Evolutionary conservation across 1,284 basidiomycete genomes (phyloP).

Genomic region (Apiotrichum porosum): DNA sequence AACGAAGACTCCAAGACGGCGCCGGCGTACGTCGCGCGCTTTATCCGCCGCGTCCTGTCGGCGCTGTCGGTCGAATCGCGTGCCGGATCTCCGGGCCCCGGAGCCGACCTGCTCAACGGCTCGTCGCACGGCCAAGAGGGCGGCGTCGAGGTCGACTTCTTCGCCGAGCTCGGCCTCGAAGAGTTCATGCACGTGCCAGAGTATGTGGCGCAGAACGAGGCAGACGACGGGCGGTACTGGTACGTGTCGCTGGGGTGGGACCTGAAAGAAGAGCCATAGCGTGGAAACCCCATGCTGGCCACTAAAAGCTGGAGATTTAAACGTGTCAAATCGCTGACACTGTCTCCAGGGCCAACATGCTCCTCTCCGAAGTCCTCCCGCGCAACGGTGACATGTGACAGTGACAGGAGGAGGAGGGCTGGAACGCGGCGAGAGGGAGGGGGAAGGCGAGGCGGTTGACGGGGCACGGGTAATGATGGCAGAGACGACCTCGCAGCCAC

Average conservation of each 20-base stretch:
- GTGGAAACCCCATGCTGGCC: too few relatives aligned
- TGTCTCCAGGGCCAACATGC: slow-evolving; percentile 2
- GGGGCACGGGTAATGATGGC: too few relatives aligned
- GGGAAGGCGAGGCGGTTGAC: too few relatives aligned
- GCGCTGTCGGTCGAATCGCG: slow-evolving; percentile 12
- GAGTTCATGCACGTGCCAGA: slow-evolving; percentile 30
- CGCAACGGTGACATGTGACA: neutral
- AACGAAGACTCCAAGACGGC: slow-evolving; percentile 17
- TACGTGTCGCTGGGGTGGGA: slow-evolving; percentile 2
- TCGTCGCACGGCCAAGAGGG: too few relatives aligned
- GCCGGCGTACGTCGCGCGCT: slow-evolving; percentile 20
- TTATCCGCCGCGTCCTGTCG: slow-evolving; percentile 14
- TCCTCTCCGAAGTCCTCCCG: slow-evolving; percentile 2
- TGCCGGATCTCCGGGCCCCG: neutral
- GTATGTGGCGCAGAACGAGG: slow-evolving; percentile 19
- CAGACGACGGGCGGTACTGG: slow-evolving; percentile 31
- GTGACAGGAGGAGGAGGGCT: too few relatives aligned
- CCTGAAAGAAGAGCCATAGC: too few relatives aligned
- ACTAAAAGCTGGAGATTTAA: neutral
- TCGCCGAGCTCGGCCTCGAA: slow-evolving; percentile 19
- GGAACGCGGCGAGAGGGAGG: too few relatives aligned
- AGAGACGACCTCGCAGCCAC: too few relatives aligned
- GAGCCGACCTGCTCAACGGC: neutral
- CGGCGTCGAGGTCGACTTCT: slow-evolving; percentile 8
- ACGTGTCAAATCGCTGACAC: too few relatives aligned